phyloP scores from a whole-genome alignment of 148 eudicot species.

The Chenopodium berlandieri region DNA sequence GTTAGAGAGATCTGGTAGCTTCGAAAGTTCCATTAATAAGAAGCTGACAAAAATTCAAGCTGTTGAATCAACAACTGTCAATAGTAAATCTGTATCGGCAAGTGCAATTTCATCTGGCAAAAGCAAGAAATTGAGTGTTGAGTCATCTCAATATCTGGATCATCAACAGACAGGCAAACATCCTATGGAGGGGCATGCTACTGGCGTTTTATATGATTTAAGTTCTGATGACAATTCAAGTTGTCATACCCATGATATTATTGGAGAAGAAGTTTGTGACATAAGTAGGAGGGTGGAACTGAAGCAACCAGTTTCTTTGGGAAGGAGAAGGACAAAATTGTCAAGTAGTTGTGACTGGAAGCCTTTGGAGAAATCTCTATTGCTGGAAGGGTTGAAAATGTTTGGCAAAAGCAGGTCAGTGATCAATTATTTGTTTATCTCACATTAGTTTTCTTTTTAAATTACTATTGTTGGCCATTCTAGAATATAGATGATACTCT shows the following conservation, averaged over 20 bases:
- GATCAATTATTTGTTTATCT: background rate
- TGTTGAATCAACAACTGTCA: constrained; percentile 13
- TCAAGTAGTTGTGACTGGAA: constrained; percentile 51
- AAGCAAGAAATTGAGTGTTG: constrained; percentile 9
- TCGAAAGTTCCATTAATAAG: constrained; percentile 32
- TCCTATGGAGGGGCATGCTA: background rate
- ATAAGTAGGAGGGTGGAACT: constrained; percentile 20
- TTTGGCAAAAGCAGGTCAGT: constrained; percentile 89
- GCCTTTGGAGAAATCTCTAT: constrained; percentile 81
- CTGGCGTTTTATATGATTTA: constrained; percentile 15
- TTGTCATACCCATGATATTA: constrained; percentile 18
- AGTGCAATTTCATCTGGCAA: constrained; percentile 24
- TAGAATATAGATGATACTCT: background rate
- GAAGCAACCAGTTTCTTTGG: constrained; percentile 32
- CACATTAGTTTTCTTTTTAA: background rate
- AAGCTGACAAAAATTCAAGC: constrained; percentile 37
- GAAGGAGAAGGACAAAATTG: constrained; percentile 25
- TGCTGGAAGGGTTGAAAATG: constrained; percentile 76
- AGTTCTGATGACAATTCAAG: constrained; percentile 2
- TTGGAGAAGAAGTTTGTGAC: constrained; percentile 31
- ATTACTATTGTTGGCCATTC: background rate
- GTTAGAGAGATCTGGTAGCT: constrained; percentile 27
- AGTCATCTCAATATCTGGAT: constrained; percentile 10
- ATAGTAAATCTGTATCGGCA: constrained; percentile 20
- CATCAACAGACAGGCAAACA: constrained; percentile 10